Evolutionary conservation across 2,329 filamentous ascomycete species (phyloP).

Genomic region (Fusarium longipes): DNA sequence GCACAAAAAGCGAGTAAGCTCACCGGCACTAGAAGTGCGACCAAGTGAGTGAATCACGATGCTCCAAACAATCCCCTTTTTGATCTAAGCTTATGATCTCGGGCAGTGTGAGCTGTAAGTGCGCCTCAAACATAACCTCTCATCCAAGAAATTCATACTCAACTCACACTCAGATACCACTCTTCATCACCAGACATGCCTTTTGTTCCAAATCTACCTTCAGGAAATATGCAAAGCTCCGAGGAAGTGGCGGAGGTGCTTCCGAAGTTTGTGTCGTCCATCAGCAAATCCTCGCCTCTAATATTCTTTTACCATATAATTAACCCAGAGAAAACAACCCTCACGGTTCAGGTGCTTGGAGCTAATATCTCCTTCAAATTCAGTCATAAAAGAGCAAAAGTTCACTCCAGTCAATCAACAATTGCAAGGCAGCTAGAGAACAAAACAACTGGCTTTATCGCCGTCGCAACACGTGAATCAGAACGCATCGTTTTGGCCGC

Average conservation of each 20-base stretch:
- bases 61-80: not conserved
- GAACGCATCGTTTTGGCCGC: conserved; percentile 47
- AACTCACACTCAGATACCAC: conserved; percentile 4
- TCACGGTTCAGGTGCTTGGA: conserved; percentile 49
- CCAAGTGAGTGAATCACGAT: conserved; percentile 14
- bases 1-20: too few relatives aligned
- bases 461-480: conserved; percentile 30
- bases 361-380: conserved; percentile 49
- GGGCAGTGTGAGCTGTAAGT: conserved; percentile 6
- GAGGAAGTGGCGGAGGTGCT: conserved; percentile 13
- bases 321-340: conserved; percentile 37
- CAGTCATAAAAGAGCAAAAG: conserved; percentile 42
- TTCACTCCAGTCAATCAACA: not conserved
- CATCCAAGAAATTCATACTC: conserved; percentile 7
- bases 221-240: conserved; percentile 12
- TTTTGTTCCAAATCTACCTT: not conserved
- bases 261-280: conserved; percentile 41
- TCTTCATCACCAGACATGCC: not conserved
- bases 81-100: not conserved
- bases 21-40: too few relatives aligned
- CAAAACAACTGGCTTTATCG: conserved; percentile 52
- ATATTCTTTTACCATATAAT: conserved; percentile 52
- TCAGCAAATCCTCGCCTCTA: conserved; percentile 19
- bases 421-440: conserved; percentile 35
- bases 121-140: not conserved